A percentile compares a stretch with the other conserved stretches of the same genome.
phyloP scores from a whole-genome alignment of 176 grass and related monocot species.

The Alopecurus myosuroides region DNA sequence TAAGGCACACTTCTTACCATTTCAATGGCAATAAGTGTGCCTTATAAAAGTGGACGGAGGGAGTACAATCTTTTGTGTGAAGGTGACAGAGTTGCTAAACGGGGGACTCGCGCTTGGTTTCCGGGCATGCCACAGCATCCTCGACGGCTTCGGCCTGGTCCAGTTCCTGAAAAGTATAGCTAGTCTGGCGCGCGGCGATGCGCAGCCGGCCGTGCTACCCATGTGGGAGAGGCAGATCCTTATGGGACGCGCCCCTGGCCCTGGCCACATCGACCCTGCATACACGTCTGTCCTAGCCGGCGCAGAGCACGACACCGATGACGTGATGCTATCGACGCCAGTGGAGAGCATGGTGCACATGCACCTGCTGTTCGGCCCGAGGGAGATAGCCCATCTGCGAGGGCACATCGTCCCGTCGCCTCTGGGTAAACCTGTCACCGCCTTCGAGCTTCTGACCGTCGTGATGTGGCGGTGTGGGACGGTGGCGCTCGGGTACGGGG shows the following conservation, averaged over 20 bases:
- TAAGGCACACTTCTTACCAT: no score
- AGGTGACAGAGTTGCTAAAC: neutral
- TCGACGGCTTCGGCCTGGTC: neutral
- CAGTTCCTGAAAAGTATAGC: neutral
- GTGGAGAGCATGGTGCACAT: neutral
- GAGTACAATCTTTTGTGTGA: no score
- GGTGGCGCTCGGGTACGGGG: neutral
- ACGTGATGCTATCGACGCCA: neutral
- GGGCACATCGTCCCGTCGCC: neutral
- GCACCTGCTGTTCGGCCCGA: neutral
- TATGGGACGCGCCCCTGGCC: neutral
- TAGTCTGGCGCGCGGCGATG: neutral
- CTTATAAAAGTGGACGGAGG: no score
- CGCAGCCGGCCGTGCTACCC: neutral
- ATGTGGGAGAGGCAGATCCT: neutral
- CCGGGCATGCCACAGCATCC: neutral
- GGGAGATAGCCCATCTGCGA: neutral
- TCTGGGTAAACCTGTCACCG: neutral
- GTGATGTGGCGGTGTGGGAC: constrained; percentile 22
- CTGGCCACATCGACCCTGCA: neutral
- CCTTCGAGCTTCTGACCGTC: constrained; percentile 2
- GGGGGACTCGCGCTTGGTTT: neutral
- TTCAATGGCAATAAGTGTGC: no score
- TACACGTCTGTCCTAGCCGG: neutral
- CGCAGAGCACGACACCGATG: neutral